Base-by-base conservation (phyloP, 129 eudicot genomes). In the Chrysanthemum seticuspe region DNA sequence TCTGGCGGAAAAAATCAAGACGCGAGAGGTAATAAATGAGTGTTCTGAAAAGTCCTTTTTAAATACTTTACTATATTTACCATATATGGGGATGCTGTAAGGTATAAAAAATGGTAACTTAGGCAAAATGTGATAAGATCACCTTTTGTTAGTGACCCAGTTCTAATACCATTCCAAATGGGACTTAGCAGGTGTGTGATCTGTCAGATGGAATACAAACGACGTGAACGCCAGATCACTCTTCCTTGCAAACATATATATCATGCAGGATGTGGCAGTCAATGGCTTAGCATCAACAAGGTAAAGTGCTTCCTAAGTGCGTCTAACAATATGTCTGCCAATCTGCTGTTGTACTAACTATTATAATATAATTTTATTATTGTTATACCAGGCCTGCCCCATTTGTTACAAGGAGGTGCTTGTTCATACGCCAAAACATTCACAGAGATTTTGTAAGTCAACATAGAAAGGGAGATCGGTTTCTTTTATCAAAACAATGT, bases 191-290 rank as follows among this genome's bases (percentile, higher is more conserved):
- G 98, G 89, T 93, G 98, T 62, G 98, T 93, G 59, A 93, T 93
- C 59, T 93, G 98, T 81, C 98, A 93, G 82, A 93, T 93, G 98
- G 96, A 90, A 74, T 90, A 87, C 50, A 93, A 84, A 82, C 88
- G 97, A 48, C 85, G 96, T n/a, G 95, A 84, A 67, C 89, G 87
- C 58, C 90, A 76, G 62, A 76, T 93, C 67, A 87, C 79, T 67
- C 96, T 93, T 79, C 97, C 98, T 12, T 93, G 98, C 85, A 93
- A 93, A 64, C 98, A 93, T 65, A 71, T 79, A n/a, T 93, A 93
- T 77, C 98, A 93, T 63, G 78, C 85, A 31, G 80, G 74, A 21
- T 93, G 98, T 77, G 95, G 98, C 52, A 76, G 78, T 79, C 87
- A 80, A 83, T 93, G 98, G 98, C 98, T 93, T 72, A 78, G 87